Evolutionary conservation across 2,329 filamentous ascomycete species (phyloP).

Genomic region (Fusarium concolor): DNA sequence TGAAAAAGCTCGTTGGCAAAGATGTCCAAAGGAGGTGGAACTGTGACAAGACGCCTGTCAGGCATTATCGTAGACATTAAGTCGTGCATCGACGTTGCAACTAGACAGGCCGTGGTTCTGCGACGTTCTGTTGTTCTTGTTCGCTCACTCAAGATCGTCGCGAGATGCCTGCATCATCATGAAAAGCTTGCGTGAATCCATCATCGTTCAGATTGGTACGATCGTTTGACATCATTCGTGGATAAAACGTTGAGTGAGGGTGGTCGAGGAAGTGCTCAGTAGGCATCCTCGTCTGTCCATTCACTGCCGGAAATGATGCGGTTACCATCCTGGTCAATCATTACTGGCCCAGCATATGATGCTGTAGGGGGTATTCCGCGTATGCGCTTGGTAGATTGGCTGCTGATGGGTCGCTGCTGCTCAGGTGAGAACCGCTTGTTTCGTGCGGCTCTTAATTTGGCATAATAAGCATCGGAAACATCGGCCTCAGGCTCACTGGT

Average conservation of each 20-base stretch:
- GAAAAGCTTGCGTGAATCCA: conserved; percentile 45
- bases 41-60: conserved; percentile 28
- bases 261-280: conserved; percentile 49
- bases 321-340: conserved; percentile 69
- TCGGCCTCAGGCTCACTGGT: conserved; percentile 83
- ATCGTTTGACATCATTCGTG: conserved; percentile 41
- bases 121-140: conserved; percentile 27
- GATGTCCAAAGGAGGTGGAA: conserved; percentile 30
- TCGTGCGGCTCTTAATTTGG: conserved; percentile 76
- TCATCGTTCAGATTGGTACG: conserved; percentile 40
- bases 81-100: conserved; percentile 30
- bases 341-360: conserved; percentile 60
- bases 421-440: conserved; percentile 72
- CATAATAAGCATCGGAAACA: conserved; percentile 81
- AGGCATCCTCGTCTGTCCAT: conserved; percentile 75
- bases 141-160: conserved; percentile 43
- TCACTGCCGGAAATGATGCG: conserved; percentile 73
- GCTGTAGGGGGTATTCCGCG: conserved; percentile 64
- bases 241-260: conserved; percentile 2
- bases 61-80: conserved; percentile 22
- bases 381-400: conserved; percentile 62
- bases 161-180: conserved; percentile 48
- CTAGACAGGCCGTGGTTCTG: conserved; percentile 20
- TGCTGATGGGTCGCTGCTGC: conserved; percentile 54
- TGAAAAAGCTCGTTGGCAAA: conserved; percentile 23